Conservation (phyloP, 2,329 filamentous ascomycete genomes). For the Curvularia spicifera region DNA sequence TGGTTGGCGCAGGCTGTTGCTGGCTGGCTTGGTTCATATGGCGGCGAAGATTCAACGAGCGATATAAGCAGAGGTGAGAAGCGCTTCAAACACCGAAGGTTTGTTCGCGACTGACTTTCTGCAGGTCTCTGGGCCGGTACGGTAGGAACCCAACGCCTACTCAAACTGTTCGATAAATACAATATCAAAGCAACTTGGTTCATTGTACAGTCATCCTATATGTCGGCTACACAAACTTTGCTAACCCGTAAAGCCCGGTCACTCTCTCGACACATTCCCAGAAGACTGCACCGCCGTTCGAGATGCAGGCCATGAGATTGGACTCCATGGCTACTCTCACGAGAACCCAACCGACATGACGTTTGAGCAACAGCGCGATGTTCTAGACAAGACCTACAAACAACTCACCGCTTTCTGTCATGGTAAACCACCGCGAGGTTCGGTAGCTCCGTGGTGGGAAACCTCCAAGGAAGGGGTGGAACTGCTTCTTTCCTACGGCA, state of each 20-base stretch:
- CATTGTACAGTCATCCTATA: neutral
- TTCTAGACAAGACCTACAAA: neutral
- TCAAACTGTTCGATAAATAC: neutral
- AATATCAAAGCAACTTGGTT: neutral
- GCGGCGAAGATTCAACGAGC: neutral
- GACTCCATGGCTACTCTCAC: neutral
- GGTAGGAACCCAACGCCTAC: neutral
- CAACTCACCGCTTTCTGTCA: neutral
- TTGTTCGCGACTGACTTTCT: neutral
- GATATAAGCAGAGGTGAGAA: neutral
- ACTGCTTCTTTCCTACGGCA: constrained; percentile 65
- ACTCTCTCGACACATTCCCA: neutral
- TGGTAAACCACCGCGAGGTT: neutral
- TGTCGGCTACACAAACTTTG: neutral
- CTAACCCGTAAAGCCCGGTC: neutral
- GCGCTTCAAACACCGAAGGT: neutral
- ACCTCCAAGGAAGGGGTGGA: neutral
- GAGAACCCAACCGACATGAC: neutral
- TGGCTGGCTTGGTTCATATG: neutral
- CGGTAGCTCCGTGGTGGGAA: neutral
- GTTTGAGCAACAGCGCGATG: neutral
- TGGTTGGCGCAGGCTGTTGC: neutral
- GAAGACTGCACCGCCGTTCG: neutral
- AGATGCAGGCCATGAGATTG: neutral
- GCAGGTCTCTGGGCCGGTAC: neutral